Conservation (phyloP, 495 filamentous ascomycete genomes). For the Neurospora terricola region DNA sequence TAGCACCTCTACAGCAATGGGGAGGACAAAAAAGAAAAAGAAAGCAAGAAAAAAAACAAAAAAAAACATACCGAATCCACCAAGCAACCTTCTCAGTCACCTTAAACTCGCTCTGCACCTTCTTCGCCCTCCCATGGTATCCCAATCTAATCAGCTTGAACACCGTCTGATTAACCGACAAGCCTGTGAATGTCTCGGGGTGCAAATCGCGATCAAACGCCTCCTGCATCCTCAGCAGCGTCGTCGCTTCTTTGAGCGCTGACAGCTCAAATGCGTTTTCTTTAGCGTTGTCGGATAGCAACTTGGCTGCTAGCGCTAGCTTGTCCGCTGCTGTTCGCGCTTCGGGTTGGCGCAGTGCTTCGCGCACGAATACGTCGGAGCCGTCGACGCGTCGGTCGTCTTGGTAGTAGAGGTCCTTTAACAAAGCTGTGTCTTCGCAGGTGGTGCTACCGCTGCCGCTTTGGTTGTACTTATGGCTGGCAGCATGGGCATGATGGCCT, state of each 20-base stretch:
- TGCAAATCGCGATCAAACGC: conserved; percentile 67
- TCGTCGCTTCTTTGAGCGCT: conserved; percentile 64
- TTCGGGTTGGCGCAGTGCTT: conserved; percentile 61
- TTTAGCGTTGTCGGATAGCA: conserved; percentile 68
- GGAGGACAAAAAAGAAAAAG: not conserved
- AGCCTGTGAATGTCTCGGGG: conserved; percentile 62
- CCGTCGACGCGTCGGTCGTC: conserved; percentile 89
- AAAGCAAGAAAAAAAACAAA: not conserved
- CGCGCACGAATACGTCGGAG: conserved; percentile 72
- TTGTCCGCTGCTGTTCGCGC: conserved; percentile 59
- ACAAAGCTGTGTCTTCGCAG: conserved; percentile 61
- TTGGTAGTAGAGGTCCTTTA: conserved; percentile 96
- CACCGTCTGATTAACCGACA: conserved; percentile 83
- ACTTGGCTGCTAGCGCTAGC: conserved; percentile 69
- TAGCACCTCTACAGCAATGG: too few species aligned
- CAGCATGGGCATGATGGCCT: conserved; percentile 8
- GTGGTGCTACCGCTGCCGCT: not conserved
- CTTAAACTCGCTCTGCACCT: conserved; percentile 84
- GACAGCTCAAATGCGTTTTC: conserved; percentile 68
- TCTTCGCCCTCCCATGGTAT: conserved; percentile 69
- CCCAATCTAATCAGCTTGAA: conserved; percentile 69
- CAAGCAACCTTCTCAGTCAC: conserved; percentile 80
- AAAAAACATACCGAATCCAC: conserved; percentile 56
- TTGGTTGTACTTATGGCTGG: not conserved
- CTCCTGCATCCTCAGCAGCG: conserved; percentile 77